Base-by-base conservation (phyloP, 371 early-diverging fungal species). In the Mortierella sp. region DNA sequence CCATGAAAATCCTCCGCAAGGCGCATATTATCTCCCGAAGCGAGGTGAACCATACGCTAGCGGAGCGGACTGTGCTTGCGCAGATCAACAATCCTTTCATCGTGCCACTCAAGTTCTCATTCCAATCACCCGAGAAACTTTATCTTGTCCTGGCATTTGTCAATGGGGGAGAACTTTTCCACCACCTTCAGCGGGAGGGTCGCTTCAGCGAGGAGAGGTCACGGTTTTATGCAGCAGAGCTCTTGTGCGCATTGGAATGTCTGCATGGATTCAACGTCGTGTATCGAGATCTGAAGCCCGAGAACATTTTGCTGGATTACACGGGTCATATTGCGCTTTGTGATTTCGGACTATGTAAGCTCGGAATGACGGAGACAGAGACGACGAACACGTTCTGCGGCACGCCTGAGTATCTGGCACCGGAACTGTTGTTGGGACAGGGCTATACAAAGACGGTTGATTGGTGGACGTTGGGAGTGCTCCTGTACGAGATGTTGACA, bases 401-500 rank as follows among this genome's bases (percentile, higher is more conserved):
- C 32, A 99, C 99, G 24, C 99, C 99, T 12, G 99, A 99, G 80
- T 99, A 97, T 80, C 92, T 99, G 78, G 99, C 99, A 8, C 99
- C 99, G 4, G 99, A 99, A 78, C 75, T 99, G 31, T 81, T 99
- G 24, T 68, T 91, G 26, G 95, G 94, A 30, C 88, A 96, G 61
- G 97, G 96, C 50, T 99, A 99, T 84, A 96, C 97, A 19, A 95
- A 93, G 78, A 83, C 87, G 3, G 97, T 96, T 6, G 99, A 99
- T 81, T 97, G 98, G 96, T 99, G 99, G 99, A 94, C 97, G 12
- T 83, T 98, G 42, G 99, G 99, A 39, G 95, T 99, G 39, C 84
- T 98, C 46, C 83, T 99, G 26, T 99, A 94, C 82, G 98, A 99
- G 79, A 95, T 99, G 95, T 80, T 97, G 81, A 90, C 93, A 12